Base-by-base conservation (phyloP, 23 red algal genomes). In the Chondrus crispus region DNA sequence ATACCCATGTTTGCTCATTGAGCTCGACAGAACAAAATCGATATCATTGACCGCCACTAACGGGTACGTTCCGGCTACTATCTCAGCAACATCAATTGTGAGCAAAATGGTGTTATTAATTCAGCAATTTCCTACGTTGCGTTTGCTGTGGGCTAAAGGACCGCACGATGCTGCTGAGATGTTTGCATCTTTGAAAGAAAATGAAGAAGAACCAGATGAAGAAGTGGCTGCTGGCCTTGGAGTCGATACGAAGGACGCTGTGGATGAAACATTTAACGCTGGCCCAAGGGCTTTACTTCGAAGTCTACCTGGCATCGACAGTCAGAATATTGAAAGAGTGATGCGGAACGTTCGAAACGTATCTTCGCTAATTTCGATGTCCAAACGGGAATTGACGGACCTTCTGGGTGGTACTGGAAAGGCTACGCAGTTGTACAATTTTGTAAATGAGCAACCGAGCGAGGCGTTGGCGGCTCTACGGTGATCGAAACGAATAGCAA, bases 91-190 rank as follows among this genome's bases (percentile, higher is more conserved):
- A 53, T 87, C 71, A 28, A 88, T 94, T 42, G 62, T 98, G 13
- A 89, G 88, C 46, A 88, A 92, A 20, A 93, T 98, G 96, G 93
- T 94, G 30, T 70, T 96, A 55, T 84, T 99, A 26, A 80, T 93
- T 11, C 87, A 85, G 33, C 90, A 96, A 68, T 99, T 99, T 74
- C 94, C 97, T 29, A 51, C 33, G 7, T 81, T 99, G 47, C 97
- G 94, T 20, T 57, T 99, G 2, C 50, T 99, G 20, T 99, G 97
- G 97, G 88, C 85, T n/a, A 84, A 85, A 43, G 85, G 84, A 20
- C 50, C 94, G 5, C 90, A 95, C 14, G 92, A 91, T 63, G 91
- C 91, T 11, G 93, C 94, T 32, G 78, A 81, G 36, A 38, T 95
- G 30, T 93, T 99, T 53, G 45, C 58, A 3, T 80, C 80, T 29